Conservation (phyloP, 805 yeast species). For the Starmerella floricola region DNA sequence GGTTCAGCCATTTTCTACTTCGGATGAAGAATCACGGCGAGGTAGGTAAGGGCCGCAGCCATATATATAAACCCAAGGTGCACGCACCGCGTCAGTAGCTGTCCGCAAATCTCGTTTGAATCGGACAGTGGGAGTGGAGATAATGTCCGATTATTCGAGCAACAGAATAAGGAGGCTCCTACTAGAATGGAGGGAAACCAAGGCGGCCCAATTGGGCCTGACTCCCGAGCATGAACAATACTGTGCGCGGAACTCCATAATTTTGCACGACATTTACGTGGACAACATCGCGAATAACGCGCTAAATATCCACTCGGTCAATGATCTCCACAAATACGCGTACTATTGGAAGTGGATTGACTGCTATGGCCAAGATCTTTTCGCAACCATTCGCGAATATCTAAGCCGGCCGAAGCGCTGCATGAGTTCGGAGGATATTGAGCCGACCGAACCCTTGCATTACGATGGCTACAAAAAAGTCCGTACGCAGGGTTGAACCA, state of each 20-base stretch:
- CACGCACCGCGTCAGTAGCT: too few species aligned
- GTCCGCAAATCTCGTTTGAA: too few species aligned
- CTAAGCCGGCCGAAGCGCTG: conserved; percentile 21
- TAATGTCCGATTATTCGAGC: neutral
- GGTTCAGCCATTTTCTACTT: neutral
- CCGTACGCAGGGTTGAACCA: conserved; percentile 4
- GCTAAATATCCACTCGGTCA: conserved; percentile 19
- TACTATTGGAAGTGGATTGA: conserved; percentile 27
- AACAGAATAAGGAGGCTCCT: conserved; percentile 8
- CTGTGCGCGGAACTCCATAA: conserved; percentile 24
- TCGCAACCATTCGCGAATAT: conserved; percentile 19
- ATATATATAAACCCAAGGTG: neutral
- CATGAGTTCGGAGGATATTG: conserved; percentile 3
- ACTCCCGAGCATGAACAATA: conserved; percentile 20
- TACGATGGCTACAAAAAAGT: conserved; percentile 9
- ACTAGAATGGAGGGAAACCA: conserved; percentile 18
- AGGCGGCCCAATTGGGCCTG: conserved; percentile 20
- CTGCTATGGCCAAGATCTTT: conserved; percentile 24
- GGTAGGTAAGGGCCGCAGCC: too few species aligned
- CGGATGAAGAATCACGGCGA: neutral
- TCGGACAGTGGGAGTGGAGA: too few species aligned
- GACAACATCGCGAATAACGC: conserved; percentile 25
- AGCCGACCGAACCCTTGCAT: neutral
- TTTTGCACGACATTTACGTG: conserved; percentile 26
- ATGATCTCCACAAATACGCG: conserved; percentile 22